Percentiles rank a stretch among this genome's conserved stretches.
Evolutionary conservation across 2,329 filamentous ascomycete genomes (phyloP).

Genomic region (Cadophora luteo-olivacea): DNA sequence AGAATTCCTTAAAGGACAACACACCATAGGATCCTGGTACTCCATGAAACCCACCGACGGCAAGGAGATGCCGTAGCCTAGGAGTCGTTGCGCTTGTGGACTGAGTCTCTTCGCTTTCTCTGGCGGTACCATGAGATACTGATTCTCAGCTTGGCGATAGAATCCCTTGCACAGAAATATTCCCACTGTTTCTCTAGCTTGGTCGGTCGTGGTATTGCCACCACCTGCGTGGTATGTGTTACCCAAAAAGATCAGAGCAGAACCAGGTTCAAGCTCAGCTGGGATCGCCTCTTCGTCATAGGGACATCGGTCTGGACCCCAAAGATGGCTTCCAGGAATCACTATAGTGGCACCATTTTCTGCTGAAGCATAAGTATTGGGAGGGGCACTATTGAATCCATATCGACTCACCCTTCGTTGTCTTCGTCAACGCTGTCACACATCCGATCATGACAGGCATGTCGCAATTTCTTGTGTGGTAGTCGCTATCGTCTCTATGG

Average conservation of each 20-base stretch:
- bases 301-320: not conserved
- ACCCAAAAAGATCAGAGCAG: not conserved
- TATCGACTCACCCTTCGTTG: not conserved
- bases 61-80: not conserved
- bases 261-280: not conserved
- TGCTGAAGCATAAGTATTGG: not conserved
- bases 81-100: not conserved
- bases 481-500: not conserved
- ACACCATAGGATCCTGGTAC: not conserved
- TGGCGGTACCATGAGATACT: not conserved
- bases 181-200: not conserved
- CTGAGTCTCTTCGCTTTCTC: not conserved
- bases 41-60: not conserved
- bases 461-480: not conserved
- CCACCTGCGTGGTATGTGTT: not conserved
- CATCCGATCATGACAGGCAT: not conserved
- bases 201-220: not conserved
- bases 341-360: not conserved
- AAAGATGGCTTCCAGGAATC: not conserved
- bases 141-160: not conserved
- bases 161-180: not conserved
- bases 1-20: not conserved
- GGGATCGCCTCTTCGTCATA: not conserved
- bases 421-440: not conserved
- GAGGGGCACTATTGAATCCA: not conserved